Evolutionary conservation across 371 early-diverging fungal species (phyloP), one percentile per base, ranked within the genome.

Genomic region (Circinella minor): DNA sequence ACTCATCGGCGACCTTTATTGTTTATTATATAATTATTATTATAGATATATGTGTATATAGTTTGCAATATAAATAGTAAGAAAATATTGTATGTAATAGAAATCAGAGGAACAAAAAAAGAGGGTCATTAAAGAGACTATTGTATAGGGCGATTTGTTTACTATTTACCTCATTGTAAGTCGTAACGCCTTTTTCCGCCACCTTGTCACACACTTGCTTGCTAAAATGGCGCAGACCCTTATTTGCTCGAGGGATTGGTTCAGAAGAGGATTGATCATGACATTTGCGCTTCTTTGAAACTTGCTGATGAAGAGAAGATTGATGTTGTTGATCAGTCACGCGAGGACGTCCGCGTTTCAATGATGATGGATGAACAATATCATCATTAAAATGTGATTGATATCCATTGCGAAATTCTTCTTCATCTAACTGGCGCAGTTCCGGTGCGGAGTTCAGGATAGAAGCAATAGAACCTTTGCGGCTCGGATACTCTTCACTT

Each of bases 141-240:
- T 43, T 43, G 0, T 43, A 43, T 9, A 6, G 43, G 11, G 1
- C 9, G 1, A 9, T 43, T 9, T 51, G 27, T 49, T 66, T 20
- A 36, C 65, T 55, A 38, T 70, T 72, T 68, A 78, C 89, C 80
- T 88, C 87, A 47, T 87, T 85, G 74, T 90, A 90, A 7, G 87
- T 90, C 9, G 89, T 89, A 4, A 77, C 74, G 34, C 85, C 85
- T 68, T 85, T 86, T 66, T 77, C 72, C 49, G 83, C 77, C 36
- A 90, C 88, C 62, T 87, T 88, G 63, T 86, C 84, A 60, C 85
- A 86, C 7, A 90, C 90, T 67, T 82, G 81, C 64, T 82, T 76
- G 49, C 86, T 85, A 65, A 89, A 88, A 55, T 85, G 82, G 4
- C 90, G 80, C 49, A 89, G 69, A 5, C 90, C 81, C 43, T 79